Evolutionary conservation across 495 filamentous ascomycete species (phyloP), one percentile per base, ranked within the genome.

Genomic region (Diplogelasinospora grovesii): DNA sequence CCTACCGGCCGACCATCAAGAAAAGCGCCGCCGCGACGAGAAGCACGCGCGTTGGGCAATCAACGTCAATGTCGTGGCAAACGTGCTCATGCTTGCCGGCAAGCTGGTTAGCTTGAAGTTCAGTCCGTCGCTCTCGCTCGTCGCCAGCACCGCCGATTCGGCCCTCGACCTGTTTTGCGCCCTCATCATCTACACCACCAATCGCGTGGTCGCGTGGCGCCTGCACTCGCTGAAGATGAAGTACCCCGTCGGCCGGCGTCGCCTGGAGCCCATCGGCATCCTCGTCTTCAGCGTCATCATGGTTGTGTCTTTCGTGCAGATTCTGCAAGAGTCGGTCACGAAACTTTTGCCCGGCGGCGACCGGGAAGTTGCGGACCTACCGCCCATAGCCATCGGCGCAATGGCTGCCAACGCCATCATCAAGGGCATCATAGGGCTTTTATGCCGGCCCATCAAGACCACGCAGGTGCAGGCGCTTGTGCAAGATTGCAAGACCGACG

Each of bases 241-340:
- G 20, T 72, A 72, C 49, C 69, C 69, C 16, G 68, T 73, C 11
- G 69, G 67, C 2, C 53, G 66, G 7, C 52, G 63, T 5, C 61
- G 69, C 5, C 55, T 73, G 7, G 67, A 74, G 30, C 68, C 70
- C 2, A 58, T 73, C 14, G 70, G 70, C 1, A 65, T 74, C 7
- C 52, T 74, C n/a, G 69, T 74, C 23, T 73, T 73, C 51, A 63
- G 59, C 4, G 57, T 74, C 39, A 72, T 74, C 43, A 74, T 74
- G 70, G 63, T 73, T 10, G 54, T 73, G 6, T 69, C 69, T 8
- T 73, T 73, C 36, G 23, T 66, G 4, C 65, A 72, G 39, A 64
- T 73, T 35, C 45, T 73, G 36, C 53, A 73, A 47, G 69, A 72
- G 53, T 66, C 63, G 4, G 63, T 66, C 3, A 36, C 59, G 26